phyloP scores from a whole-genome alignment of 331 rosid genomes.

The Quercus tomentella region DNA sequence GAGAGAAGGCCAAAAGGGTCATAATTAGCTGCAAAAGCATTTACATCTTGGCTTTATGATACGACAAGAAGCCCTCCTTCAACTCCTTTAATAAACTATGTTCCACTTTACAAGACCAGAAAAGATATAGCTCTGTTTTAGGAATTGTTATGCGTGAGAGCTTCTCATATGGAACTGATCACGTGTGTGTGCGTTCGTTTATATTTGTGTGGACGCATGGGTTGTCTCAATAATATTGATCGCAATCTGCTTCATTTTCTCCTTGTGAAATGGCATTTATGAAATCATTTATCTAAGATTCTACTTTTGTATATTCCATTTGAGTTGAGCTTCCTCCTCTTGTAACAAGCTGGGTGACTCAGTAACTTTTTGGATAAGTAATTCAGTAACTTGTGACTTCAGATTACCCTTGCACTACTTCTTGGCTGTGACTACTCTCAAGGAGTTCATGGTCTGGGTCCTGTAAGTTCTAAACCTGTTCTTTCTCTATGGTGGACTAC shows the following conservation, averaged over 20 bases:
- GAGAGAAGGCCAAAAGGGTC: neutral
- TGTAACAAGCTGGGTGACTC: conserved; percentile 21
- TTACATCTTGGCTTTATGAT: neutral
- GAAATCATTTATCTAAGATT: neutral
- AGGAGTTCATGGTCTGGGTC: conserved; percentile 76
- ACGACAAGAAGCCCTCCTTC: neutral
- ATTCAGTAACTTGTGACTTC: conserved; percentile 24
- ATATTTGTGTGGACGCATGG: too few relatives aligned
- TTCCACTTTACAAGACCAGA: neutral
- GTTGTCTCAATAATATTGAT: neutral
- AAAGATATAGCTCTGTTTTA: neutral
- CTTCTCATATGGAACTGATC: neutral
- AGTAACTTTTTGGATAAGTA: too few relatives aligned
- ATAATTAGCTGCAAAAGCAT: neutral
- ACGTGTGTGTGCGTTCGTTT: too few relatives aligned
- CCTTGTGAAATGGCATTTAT: neutral
- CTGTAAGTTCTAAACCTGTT: conserved; percentile 41
- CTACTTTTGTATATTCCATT: neutral
- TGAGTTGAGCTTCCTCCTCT: neutral
- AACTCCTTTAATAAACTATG: neutral
- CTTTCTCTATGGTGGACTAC: conserved; percentile 6
- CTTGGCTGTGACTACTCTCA: conserved; percentile 75
- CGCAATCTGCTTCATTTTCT: neutral
- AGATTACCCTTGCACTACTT: conserved; percentile 75
- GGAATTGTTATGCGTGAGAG: neutral